Percentiles rank a stretch among this genome's conserved stretches.
Conservation (phyloP, 169 alveolate species). For the Plasmodium fragile region DNA sequence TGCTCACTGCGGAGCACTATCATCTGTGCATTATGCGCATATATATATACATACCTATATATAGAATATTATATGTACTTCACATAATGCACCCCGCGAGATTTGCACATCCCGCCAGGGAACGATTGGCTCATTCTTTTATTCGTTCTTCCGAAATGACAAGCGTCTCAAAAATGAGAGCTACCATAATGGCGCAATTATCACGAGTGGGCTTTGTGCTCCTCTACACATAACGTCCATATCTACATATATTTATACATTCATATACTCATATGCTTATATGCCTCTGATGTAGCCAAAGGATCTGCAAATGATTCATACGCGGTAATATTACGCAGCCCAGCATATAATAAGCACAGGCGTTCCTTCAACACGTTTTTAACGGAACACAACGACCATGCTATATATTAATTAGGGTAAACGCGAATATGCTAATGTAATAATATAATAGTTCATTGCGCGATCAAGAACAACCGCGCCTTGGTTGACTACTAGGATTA, state of each 20-base stretch:
- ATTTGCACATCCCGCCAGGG: neutral
- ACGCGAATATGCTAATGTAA: neutral
- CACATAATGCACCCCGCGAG: neutral
- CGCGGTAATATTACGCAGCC: neutral
- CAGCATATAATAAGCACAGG: neutral
- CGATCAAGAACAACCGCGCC: neutral
- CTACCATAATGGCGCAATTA: neutral
- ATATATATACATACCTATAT: no score
- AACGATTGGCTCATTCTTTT: neutral
- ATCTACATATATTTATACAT: neutral
- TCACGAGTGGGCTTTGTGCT: neutral
- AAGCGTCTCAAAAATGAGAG: neutral
- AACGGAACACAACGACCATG: neutral
- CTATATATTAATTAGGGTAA: neutral
- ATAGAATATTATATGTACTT: neutral
- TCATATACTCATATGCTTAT: neutral
- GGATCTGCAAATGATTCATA: neutral
- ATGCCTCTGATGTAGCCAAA: neutral
- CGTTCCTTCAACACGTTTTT: neutral
- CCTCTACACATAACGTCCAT: neutral
- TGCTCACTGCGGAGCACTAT: neutral
- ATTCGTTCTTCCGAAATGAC: slow-evolving; percentile 2
- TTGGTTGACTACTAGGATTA: neutral
- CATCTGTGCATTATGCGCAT: neutral
- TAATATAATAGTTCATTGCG: neutral